A percentile compares a stretch with the other conserved stretches of the same genome.
phyloP scores from a whole-genome alignment of 176 grass and related monocot species.

The Carex kokanica region DNA sequence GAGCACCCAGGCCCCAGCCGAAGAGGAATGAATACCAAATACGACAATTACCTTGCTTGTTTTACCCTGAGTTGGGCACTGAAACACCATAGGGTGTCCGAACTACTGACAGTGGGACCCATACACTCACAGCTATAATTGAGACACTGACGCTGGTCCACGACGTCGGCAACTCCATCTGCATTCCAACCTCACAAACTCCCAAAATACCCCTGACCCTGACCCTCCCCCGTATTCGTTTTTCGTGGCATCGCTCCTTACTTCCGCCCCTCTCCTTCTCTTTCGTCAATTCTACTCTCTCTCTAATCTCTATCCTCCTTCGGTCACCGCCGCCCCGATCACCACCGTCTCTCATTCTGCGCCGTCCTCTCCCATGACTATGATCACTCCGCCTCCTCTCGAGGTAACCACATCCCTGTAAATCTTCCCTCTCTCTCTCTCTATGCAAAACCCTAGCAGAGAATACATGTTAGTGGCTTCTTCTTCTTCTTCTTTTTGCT shows the following conservation, averaged over 20 bases:
- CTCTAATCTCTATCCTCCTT: slow-evolving; percentile 19
- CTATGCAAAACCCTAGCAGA: not conserved
- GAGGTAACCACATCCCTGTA: slow-evolving; percentile 44
- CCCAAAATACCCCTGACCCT: slow-evolving; percentile 6
- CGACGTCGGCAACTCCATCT: not conserved
- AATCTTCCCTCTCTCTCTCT: too few species aligned
- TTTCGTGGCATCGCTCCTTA: slow-evolving; percentile 4
- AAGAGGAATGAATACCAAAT: too few species aligned
- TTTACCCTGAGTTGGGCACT: not conserved
- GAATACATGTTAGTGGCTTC: not conserved
- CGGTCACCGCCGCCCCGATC: slow-evolving; percentile 19
- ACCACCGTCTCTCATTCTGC: not conserved
- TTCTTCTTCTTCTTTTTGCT: not conserved
- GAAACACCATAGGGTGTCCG: not conserved
- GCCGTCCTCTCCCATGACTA: slow-evolving; percentile 49
- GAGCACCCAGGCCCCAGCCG: too few species aligned
- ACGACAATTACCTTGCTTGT: not conserved
- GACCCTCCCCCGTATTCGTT: not conserved
- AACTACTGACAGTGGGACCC: not conserved
- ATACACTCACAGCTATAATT: not conserved
- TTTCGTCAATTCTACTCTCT: not conserved
- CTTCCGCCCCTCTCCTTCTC: slow-evolving; percentile 11
- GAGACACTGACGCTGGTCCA: not conserved
- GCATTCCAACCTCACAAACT: not conserved
- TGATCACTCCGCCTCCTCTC: slow-evolving; percentile 64